Base-by-base conservation (phyloP, 2,329 filamentous ascomycete genomes). In the Ophiostoma quercus region DNA sequence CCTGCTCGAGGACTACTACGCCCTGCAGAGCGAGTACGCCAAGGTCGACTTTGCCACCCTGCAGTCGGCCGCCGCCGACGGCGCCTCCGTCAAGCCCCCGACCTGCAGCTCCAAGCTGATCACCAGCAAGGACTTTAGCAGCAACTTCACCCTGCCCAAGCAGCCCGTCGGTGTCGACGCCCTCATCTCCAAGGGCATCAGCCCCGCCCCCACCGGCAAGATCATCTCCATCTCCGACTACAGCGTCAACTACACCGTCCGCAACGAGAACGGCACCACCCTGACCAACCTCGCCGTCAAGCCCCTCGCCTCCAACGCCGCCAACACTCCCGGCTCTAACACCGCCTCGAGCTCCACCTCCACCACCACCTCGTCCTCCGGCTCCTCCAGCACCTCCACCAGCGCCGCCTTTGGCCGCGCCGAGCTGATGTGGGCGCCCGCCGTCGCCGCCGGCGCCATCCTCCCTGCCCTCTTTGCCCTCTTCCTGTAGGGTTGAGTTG, bases 151-250 rank as follows among this genome's bases (percentile, higher is more conserved):
- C 65, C 82, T 97, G 70, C 94, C 90, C 66, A 80, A 76, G 3
- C 83, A 87, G 6, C 92, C 92, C 14, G 82, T 85, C 3, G 90
- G 88, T 73, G 89, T 88, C 54, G 83, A 88, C 72, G 83, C 85
- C 65, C 83, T 97, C 76, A 94, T 97, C 77, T 83, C 91, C 74
- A 87, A 90, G 67, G 94, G 94, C 72, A 86, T 96, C 71, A 81
- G 79, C 67, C 86, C 85, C 73, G 85, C 88, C 70, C 87, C 88
- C 54, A 80, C 77, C 16, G 90, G 90, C 75, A 87, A 89, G 80
- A 79, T 97, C 68, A 84, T 90, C 34, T 74, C 80, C 2, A 84
- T 92, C 67, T 82, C 79, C 22, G 78, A 84, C 70, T 88, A 84
- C 29, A 80, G 80, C 39, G 84, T 90, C 69, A 81, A 82, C 32